Evolutionary conservation across 2,329 filamentous ascomycete species (phyloP), one percentile per base, ranked within the genome.

Genomic region (Hyphodiscus sp.): DNA sequence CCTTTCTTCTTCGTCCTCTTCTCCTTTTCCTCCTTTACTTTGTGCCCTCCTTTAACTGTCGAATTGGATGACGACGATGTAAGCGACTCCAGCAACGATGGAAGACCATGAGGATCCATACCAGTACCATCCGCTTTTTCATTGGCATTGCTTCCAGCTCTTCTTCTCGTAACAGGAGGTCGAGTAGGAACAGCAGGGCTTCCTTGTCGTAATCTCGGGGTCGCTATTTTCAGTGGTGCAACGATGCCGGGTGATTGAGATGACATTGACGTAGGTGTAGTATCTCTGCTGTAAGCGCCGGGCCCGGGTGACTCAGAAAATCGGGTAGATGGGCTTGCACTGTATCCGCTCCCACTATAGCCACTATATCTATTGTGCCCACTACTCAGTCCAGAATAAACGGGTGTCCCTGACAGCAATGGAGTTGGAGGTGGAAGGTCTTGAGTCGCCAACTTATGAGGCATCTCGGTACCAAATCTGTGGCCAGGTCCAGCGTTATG

Each of bases 241-340:
- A 81, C 70, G 4, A 85, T 68, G 2, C 81, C 78, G 2, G 87
- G 85, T 16, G 86, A 91, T 62, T 86, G 85, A 1, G 87, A 91
- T 8, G 84, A 86, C 58, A 87, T 83, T 10, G 87, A 91, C 4
- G 86, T 90, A 7, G 87, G 87, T 2, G 87, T 91, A 0, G 87
- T 90, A 55, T 87, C 86, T 58, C 87, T 79, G 65, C 87, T 91
- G 69, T 89, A 91, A 5, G 82, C 73, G 1, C 85, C 81, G 11
- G 85, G 82, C 1, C 81, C 80, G 1, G 82, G 82, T 0, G 87
- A 91, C 52, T 83, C 87, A 1, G 86, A 89, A 63, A 87, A 90
- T 56, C 84, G 76, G 1, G 87, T 90, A 3, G 87, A 91, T 41
- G 87, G 86, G 54, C 86, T 90, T 20, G 76, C 81, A 56, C 86